phyloP scores from a whole-genome alignment of 208 protist species.

The Hexamita inflata region DNA sequence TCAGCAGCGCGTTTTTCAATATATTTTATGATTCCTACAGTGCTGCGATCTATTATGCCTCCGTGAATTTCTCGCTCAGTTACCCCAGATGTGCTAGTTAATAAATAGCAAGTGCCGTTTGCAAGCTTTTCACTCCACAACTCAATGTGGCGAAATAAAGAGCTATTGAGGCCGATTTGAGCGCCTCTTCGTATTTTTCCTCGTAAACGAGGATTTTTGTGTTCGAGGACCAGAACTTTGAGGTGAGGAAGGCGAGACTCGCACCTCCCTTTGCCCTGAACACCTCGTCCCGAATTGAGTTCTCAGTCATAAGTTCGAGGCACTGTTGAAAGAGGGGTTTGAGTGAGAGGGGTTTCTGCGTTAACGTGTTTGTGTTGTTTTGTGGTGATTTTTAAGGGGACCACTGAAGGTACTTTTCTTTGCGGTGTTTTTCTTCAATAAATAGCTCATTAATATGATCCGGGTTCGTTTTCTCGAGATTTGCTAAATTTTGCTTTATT shows the following conservation, averaged over 20 bases:
- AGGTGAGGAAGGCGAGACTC: not conserved
- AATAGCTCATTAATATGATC: no score
- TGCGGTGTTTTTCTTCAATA: no score
- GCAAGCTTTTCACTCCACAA: not conserved
- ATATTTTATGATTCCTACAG: not conserved
- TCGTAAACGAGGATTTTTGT: not conserved
- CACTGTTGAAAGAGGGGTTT: no score
- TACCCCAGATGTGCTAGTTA: not conserved
- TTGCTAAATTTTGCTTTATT: not conserved
- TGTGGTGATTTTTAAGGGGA: no score
- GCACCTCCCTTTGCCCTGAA: not conserved
- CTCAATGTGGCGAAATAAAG: conserved; percentile 4
- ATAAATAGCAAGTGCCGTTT: not conserved
- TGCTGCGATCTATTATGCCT: not conserved
- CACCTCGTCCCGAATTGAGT: conserved; percentile 7
- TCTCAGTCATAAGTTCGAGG: no score
- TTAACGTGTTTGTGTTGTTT: no score
- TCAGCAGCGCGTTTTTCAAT: not conserved
- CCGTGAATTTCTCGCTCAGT: not conserved
- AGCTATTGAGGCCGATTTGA: not conserved
- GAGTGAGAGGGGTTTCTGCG: no score
- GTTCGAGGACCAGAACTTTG: not conserved
- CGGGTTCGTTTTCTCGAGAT: not conserved
- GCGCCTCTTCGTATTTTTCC: not conserved
- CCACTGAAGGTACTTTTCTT: no score